Base-by-base conservation (phyloP, 202 grass and related monocot genomes). In the Tripidium arundinaceum region DNA sequence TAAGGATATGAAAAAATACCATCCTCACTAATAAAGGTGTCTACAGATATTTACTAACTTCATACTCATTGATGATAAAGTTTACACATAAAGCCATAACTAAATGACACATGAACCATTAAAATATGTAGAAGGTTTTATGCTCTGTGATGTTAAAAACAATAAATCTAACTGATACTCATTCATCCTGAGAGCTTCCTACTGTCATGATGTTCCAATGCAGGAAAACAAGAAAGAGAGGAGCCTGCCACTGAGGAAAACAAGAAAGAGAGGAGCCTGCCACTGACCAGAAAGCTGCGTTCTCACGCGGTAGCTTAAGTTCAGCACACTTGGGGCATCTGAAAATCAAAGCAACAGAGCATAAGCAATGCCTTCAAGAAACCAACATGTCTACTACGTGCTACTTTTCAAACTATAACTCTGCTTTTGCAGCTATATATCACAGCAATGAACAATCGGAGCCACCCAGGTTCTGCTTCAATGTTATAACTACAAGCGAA, bases 291-390 rank as follows among this genome's bases (percentile, higher is more conserved):
- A 98, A 98, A 87, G 92, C 84, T 77, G 94, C 80, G 71, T 31
- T 83, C 87, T 92, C 92, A 13, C 90, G 94, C 10, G 91, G 89
- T 34, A 98, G 88, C 79, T 94, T 94, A 68, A 89, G 71, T 7
- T 94, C 34, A 0, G 6, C 83, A 41, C 96, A 99, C 72, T 95
- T 99, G 42, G 96, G 96, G 77, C 96, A 99, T 79, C 96, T 99
- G 81, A 88, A 91, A 82, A 41, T 79, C 28, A 78, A 82, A 29
- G 76, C 24, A 79, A 55, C 22, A 7, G 70, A 83, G 45, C 8
- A 27, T 81, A 42, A 57, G 27, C 54, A 81, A 26, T 26, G 15
- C 47, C 14, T 19, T 72, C 3, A 54, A 38, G 3, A 25, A 47
- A 72, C 24, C 63, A 80, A 24, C 8, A 65, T 38, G n/a, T 9